A percentile compares a stretch with the other conserved stretches of the same genome.
Conservation (phyloP, 805 yeast genomes). For the Teunomyces tritomae region DNA sequence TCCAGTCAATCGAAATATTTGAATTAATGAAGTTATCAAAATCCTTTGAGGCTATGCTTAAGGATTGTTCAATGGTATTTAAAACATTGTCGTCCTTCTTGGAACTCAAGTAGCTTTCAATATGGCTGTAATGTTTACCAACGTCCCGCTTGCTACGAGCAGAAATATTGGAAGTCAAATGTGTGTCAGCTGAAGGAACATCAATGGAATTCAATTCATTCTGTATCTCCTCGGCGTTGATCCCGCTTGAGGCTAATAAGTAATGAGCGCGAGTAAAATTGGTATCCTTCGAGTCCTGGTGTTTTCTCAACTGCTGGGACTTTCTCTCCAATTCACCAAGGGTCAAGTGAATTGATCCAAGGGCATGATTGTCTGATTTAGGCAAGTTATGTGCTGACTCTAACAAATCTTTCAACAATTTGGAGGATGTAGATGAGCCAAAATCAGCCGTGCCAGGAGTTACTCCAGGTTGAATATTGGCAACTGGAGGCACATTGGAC, state of each 20-base stretch:
- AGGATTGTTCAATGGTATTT: conserved; percentile 77
- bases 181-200: conserved; percentile 10
- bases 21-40: conserved; percentile 75
- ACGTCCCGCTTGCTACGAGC: conserved; percentile 1
- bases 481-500: background rate
- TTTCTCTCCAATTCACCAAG: conserved; percentile 73
- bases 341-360: conserved; percentile 80
- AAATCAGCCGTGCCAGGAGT: conserved; percentile 6
- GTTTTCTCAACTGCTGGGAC: conserved; percentile 54
- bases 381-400: conserved; percentile 81
- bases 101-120: conserved; percentile 61
- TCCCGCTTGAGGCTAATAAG: conserved; percentile 83
- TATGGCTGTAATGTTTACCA: conserved; percentile 21
- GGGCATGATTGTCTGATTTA: conserved; percentile 50
- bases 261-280: conserved; percentile 77
- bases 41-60: conserved; percentile 71
- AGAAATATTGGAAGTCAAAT: conserved; percentile 3
- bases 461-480: background rate
- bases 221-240: conserved; percentile 29
- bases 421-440: conserved; percentile 12
- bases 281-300: conserved; percentile 28
- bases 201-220: conserved; percentile 15
- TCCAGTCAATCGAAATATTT: conserved; percentile 82
- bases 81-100: conserved; percentile 82
- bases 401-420: conserved; percentile 62